Evolutionary conservation across 129 eudicot genomes (phyloP), one percentile per base, ranked within the genome.

Genomic region (Rutidosis leptorrhynchoides): DNA sequence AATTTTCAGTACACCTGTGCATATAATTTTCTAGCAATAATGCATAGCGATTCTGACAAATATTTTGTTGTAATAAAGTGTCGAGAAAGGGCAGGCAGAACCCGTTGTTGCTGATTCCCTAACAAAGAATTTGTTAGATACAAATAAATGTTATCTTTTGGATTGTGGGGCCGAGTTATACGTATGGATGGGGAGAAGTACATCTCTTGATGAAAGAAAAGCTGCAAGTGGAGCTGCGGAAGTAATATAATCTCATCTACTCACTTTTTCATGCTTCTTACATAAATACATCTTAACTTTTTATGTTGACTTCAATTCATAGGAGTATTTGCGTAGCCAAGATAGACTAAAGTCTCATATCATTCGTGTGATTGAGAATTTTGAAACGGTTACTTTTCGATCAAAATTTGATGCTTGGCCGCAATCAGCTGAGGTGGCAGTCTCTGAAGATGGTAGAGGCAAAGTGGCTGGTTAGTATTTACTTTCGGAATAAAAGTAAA

Each of bases 361-460:
- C 43, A 70, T 81, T 5, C 85, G 90, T 7, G 81, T 78, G 54
- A 78, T 84, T 77, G 97, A 90, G 72, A 89, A 92, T 56, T 86
- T 80, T 68, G 97, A 90, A 81, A 87, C 97, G 1, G 95, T 78
- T 43, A 27, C 75, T 71, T 90, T 86, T 58, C 75, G 82, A 33
- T 79, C 95, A 7, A 78, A 84, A 43, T 90, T 86, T 56, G 81
- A 73, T 71, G 52, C 85, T 21, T 90, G 97, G 97, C 95, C 95
- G 64, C 82, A 84, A 65, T 71, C 85, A 71, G 71, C 89, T 42
- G 74, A 74, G 66, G 89, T 75, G 57, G 80, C 91, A 62, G 89
- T 84, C 58, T 72, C 95, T 27, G 95, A 84, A 83, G 97, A 90
- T 73, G 95, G 97, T 70, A 78, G 97, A 82, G 89, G 97, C 74